Base-by-base conservation (phyloP, 2,329 filamentous ascomycete genomes). In the Venturia pyrina region DNA sequence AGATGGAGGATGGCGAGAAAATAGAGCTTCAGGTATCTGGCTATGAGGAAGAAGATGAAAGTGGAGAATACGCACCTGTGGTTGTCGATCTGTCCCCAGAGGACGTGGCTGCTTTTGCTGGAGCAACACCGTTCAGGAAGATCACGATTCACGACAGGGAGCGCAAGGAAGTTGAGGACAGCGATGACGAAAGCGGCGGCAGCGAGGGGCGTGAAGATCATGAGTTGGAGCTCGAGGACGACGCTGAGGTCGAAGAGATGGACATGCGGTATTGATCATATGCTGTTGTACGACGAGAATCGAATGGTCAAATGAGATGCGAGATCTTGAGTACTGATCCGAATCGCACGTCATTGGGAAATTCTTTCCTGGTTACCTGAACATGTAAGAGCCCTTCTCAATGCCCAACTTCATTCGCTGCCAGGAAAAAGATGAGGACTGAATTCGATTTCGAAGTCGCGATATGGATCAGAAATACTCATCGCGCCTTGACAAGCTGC, bases 1-100 rank as follows among this genome's bases (percentile, higher is more conserved):
- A 85, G 68, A 71, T 88, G 65, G 85, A 87, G 71, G 86, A 88
- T 70, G 86, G 86, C 19, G 86, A 88, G 73, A 77, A 80, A 68
- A 81, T 88, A 4, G 84, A 86, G 69, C 78, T 88, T 78, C 83
- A 85, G 24, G 75, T 83, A 68, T 76, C 77, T 24, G 80, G 77
- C 17, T 75, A 77, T 48, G 85, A 86, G 57, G 83, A 84, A 73
- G 81, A 79, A 15, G 85, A 88, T 63, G 85, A 88, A 74, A 81
- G 78, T 17, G 86, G 86, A 13, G 85, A 88, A 69, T 88, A 85
- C 78, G 85, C 85, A 40, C 86, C 86, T 24, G 76, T 82, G 46
- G 74, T 88, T 41, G 85, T 88, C 24, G 83, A 87, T 48, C 68
- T 82, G 67, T 79, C 78, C 19, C 72, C 60, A 2, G 65, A 66